These are phyloP conservation scores for Rhizophagus sp. DNA, from an alignment of 192 early-diverging fungal genomes.

Conservation along the genomic window DNA sequence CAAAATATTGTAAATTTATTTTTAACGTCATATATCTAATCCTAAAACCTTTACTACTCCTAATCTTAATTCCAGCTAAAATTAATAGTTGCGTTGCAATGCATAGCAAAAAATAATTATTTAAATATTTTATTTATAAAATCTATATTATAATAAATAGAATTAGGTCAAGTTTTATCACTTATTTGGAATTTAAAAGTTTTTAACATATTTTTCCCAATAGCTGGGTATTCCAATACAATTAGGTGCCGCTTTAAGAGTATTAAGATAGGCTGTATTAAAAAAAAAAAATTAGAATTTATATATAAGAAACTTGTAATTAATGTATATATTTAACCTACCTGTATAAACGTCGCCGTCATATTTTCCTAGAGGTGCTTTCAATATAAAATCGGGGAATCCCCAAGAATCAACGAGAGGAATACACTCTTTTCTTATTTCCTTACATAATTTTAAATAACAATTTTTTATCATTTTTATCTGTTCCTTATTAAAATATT, in stretches of 20 bases:
- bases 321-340: slow-evolving; percentile 1
- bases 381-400: slow-evolving; percentile 56
- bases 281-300: neutral
- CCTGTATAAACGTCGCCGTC: slow-evolving; percentile 62
- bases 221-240: slow-evolving; percentile 42
- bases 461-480: slow-evolving; percentile 42
- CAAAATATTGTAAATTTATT: too few species aligned
- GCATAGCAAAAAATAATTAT: too few species aligned
- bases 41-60: too few species aligned
- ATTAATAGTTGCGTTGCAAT: too few species aligned
- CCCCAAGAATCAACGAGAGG: slow-evolving; percentile 57
- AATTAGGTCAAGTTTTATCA: too few species aligned
- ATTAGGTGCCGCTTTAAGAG: slow-evolving; percentile 36
- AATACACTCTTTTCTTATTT: slow-evolving; percentile 50
- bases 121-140: too few species aligned
- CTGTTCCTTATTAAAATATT: slow-evolving; percentile 49
- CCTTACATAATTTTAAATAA: slow-evolving; percentile 46
- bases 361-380: slow-evolving; percentile 59
- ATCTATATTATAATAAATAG: too few species aligned
- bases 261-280: slow-evolving; percentile 42
- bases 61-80: too few species aligned
- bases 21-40: too few species aligned
- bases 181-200: slow-evolving; percentile 23
- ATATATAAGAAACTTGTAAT: neutral
- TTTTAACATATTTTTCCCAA: slow-evolving; percentile 42